phyloP scores from a whole-genome alignment of 441 rosid species.

The Brassica hybrid region DNA sequence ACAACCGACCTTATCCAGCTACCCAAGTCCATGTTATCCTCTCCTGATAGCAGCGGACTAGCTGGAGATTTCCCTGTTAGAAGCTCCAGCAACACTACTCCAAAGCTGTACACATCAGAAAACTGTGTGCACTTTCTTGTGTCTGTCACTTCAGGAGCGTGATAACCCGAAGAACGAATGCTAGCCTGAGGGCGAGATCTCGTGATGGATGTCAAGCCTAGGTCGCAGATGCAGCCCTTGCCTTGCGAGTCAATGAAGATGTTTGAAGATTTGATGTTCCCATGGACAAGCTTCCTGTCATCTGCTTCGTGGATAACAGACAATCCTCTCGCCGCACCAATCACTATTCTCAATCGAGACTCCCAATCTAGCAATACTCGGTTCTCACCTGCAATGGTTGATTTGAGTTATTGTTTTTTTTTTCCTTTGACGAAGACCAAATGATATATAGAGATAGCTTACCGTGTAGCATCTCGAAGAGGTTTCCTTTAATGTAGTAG shows the following conservation, averaged over 20 bases:
- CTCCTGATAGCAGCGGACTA: conserved; percentile 5
- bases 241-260: conserved; percentile 63
- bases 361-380: conserved; percentile 71
- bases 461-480: conserved; percentile 74
- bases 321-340: conserved; percentile 75
- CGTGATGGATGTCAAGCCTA: conserved; percentile 63
- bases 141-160: conserved; percentile 30
- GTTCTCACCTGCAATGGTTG: conserved; percentile 54
- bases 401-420: neutral
- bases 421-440: neutral
- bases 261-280: conserved; percentile 84
- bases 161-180: conserved; percentile 64
- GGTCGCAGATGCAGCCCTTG: conserved; percentile 68
- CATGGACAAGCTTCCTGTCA: conserved; percentile 71
- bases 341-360: conserved; percentile 63
- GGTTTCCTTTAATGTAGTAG: conserved; percentile 59
- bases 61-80: conserved; percentile 37
- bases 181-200: conserved; percentile 56
- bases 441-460: conserved; percentile 9
- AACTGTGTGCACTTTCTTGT: conserved; percentile 32
- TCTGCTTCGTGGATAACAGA: conserved; percentile 64
- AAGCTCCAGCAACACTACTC: conserved; percentile 35
- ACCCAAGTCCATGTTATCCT: conserved; percentile 25
- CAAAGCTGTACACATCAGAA: conserved; percentile 36
- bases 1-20: conserved; percentile 30